A percentile compares a stretch with the other conserved stretches of the same genome.
Conservation (phyloP, 768 basidiomycete species). For the Podaxis sp. region DNA sequence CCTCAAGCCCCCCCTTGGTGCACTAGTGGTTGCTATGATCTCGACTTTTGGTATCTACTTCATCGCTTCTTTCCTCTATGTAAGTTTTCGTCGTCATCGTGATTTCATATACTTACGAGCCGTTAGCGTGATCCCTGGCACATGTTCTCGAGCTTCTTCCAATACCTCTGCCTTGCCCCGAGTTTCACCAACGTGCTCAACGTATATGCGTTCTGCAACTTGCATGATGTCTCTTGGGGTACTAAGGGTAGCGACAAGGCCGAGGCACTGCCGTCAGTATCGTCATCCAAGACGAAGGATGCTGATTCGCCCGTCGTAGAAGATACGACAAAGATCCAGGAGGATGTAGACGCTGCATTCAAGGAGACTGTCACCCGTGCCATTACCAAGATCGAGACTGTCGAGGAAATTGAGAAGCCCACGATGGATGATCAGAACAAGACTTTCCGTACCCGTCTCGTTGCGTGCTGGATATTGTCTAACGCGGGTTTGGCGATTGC, state of each 20-base stretch:
- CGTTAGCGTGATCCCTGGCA: constrained; percentile 93
- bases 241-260: constrained; percentile 95
- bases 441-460: constrained; percentile 89
- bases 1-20: constrained; percentile 75
- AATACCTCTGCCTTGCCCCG: constrained; percentile 87
- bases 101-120: not conserved
- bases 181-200: constrained; percentile 95
- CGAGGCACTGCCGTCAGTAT: constrained; percentile 86
- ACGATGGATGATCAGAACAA: constrained; percentile 88
- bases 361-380: constrained; percentile 90
- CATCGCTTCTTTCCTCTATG: constrained; percentile 81
- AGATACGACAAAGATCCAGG: constrained; percentile 78
- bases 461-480: constrained; percentile 74
- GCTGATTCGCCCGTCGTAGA: constrained; percentile 80
- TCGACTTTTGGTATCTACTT: constrained; percentile 92
- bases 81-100: constrained; percentile 37
- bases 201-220: constrained; percentile 96
- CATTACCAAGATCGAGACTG: constrained; percentile 67
- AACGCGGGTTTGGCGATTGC: constrained; percentile 74
- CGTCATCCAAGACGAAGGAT: constrained; percentile 78
- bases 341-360: constrained; percentile 89
- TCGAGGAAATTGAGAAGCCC: constrained; percentile 73
- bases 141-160: constrained; percentile 92
- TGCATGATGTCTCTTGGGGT: constrained; percentile 95
- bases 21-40: constrained; percentile 82